Conservation (phyloP, 208 protist species). For the Crithidia sp. region DNA sequence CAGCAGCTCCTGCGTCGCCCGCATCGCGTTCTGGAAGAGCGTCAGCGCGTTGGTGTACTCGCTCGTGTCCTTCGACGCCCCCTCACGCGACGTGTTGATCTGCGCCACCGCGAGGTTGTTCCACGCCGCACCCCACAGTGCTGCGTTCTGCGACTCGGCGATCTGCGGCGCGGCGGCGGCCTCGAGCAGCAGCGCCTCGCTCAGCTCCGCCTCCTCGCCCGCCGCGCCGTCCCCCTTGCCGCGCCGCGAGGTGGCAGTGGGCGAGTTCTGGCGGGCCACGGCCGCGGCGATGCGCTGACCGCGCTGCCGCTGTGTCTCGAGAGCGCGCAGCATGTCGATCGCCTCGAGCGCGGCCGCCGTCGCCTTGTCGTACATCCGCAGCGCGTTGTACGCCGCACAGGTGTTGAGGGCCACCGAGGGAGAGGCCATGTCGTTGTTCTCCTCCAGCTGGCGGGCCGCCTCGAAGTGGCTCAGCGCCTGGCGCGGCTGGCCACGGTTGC, state of each 20-base stretch:
- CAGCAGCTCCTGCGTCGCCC: conserved; percentile 78
- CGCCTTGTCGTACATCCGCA: conserved; percentile 86
- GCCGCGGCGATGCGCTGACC: conserved; percentile 25
- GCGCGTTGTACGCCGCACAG: conserved; percentile 86
- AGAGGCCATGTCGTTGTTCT: conserved; percentile 73
- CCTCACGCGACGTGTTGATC: conserved; percentile 73
- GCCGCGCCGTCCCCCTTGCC: conserved; percentile 1
- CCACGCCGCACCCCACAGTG: conserved; percentile 90
- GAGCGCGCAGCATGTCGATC: conserved; percentile 86
- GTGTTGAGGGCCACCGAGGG: conserved; percentile 85
- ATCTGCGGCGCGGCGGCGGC: conserved; percentile 49
- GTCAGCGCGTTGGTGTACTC: conserved; percentile 76
- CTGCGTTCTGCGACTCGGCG: conserved; percentile 73
- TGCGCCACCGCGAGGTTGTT: conserved; percentile 88
- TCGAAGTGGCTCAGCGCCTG: conserved; percentile 89
- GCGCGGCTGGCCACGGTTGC: conserved; percentile 77
- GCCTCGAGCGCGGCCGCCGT: conserved; percentile 84
- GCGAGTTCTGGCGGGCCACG: conserved; percentile 2
- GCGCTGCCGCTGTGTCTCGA: conserved; percentile 60
- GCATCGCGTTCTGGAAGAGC: conserved; percentile 88
- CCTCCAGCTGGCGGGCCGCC: conserved; percentile 78
- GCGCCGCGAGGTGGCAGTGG: neutral
- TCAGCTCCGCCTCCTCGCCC: conserved; percentile 27
- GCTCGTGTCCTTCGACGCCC: conserved; percentile 41
- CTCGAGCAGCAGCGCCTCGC: conserved; percentile 33